Conservation (phyloP, 2,329 filamentous ascomycete genomes). For the Hansfordia pulvinata region DNA sequence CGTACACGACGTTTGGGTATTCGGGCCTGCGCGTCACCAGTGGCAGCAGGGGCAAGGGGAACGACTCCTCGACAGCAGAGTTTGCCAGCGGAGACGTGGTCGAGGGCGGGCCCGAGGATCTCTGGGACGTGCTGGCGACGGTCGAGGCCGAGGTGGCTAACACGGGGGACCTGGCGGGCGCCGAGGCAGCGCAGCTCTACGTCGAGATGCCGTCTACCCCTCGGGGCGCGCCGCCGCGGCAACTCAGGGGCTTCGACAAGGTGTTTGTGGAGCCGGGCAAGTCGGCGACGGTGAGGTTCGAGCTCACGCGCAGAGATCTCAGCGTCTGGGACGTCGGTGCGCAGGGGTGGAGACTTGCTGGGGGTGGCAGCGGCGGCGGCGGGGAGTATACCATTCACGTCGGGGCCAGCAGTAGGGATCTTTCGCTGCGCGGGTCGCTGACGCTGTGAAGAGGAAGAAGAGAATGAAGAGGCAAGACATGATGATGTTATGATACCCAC, state of each 20-base stretch:
- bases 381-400: slow-evolving; percentile 30
- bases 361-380: no score
- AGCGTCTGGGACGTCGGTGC: slow-evolving; percentile 50
- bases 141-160: slow-evolving; percentile 27
- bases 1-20: slow-evolving; percentile 40
- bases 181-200: slow-evolving; percentile 35
- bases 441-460: slow-evolving; percentile 13
- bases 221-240: slow-evolving; percentile 34
- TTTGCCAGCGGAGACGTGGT: slow-evolving; percentile 24
- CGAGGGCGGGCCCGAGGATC: slow-evolving; percentile 29
- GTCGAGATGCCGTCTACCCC: slow-evolving; percentile 24
- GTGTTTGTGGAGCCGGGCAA: slow-evolving; percentile 30
- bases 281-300: slow-evolving; percentile 30
- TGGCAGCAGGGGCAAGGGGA: slow-evolving; percentile 12
- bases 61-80: no score
- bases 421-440: slow-evolving; percentile 25
- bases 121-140: slow-evolving; percentile 30
- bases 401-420: slow-evolving; percentile 30
- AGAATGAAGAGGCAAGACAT: no score
- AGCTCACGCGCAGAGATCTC: slow-evolving; percentile 47
- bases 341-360: slow-evolving; percentile 49
- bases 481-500: no score
- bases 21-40: slow-evolving; percentile 22
- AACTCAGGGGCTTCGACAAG: slow-evolving; percentile 57
- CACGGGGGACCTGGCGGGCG: slow-evolving; percentile 24